Percentiles rank a stretch among this genome's conserved stretches.
These are phyloP conservation scores for Fusarium acutatum DNA, from an alignment of 2,329 filamentous ascomycete species.

Conservation along the genomic window DNA sequence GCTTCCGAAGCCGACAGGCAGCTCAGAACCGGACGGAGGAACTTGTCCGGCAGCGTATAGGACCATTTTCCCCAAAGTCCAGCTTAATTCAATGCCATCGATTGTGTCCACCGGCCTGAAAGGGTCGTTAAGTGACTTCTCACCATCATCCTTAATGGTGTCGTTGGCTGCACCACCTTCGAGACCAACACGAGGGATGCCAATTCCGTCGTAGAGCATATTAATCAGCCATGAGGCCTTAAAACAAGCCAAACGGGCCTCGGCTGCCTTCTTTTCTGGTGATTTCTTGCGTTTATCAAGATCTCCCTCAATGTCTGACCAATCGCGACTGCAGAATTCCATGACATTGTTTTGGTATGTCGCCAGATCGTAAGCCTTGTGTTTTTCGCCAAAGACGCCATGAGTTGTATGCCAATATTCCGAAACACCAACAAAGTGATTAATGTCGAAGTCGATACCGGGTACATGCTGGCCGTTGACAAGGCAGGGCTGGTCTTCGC, in stretches of 20 bases:
- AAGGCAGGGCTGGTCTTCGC: constrained; percentile 83
- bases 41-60: constrained; percentile 93
- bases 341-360: constrained; percentile 88
- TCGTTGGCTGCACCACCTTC: constrained; percentile 74
- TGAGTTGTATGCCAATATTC: constrained; percentile 99
- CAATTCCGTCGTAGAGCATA: constrained; percentile 94
- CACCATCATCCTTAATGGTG: constrained; percentile 74
- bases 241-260: constrained; percentile 90
- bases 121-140: constrained; percentile 77
- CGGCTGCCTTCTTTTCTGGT: constrained; percentile 79
- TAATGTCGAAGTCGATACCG: constrained; percentile 95
- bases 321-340: constrained; percentile 85
- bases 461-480: constrained; percentile 92
- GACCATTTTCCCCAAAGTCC: constrained; percentile 97
- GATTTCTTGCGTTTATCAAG: constrained; percentile 74
- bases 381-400: constrained; percentile 83
- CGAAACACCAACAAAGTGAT: constrained; percentile 97
- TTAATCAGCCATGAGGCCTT: constrained; percentile 99
- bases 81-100: constrained; percentile 89
- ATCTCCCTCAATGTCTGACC: constrained; percentile 76
- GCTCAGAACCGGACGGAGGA: constrained; percentile 63
- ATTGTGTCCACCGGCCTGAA: constrained; percentile 96
- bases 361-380: constrained; percentile 87
- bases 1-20: constrained; percentile 92
- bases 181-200: constrained; percentile 84